phyloP scores from a whole-genome alignment of 345 rosid genomes.

The Brassica rapa region DNA sequence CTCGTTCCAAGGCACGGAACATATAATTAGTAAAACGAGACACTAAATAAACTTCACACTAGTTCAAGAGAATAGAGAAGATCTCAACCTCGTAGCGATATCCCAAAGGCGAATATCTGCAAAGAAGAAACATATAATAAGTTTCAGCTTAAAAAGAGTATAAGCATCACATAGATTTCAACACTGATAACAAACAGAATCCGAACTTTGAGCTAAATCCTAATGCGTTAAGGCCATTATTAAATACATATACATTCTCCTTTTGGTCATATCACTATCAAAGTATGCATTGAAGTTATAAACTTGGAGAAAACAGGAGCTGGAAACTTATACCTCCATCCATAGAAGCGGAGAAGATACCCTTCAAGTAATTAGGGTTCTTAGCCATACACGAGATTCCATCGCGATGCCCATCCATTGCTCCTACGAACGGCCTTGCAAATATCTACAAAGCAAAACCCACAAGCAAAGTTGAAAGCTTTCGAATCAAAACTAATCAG shows the following conservation, averaged over 20 bases:
- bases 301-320: background rate
- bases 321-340: constrained; percentile 69
- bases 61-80: background rate
- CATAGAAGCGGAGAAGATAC: constrained; percentile 88
- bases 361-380: constrained; percentile 84
- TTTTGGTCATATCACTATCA: background rate
- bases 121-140: constrained; percentile 12
- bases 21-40: background rate
- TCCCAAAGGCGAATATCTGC: constrained; percentile 98
- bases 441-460: constrained; percentile 57
- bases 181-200: background rate
- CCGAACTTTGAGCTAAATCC: background rate
- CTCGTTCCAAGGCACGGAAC: background rate
- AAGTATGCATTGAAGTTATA: background rate
- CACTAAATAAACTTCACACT: background rate
- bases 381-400: constrained; percentile 91
- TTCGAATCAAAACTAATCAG: background rate
- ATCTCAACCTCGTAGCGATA: constrained; percentile 72
- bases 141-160: background rate
- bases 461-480: background rate
- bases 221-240: background rate
- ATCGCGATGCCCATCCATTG: constrained; percentile 95
- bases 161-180: background rate
- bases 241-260: background rate
- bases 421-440: constrained; percentile 91